These are phyloP conservation scores for Acacia acuminata DNA, from an alignment of 306 rosid species.

Conservation along the genomic window DNA sequence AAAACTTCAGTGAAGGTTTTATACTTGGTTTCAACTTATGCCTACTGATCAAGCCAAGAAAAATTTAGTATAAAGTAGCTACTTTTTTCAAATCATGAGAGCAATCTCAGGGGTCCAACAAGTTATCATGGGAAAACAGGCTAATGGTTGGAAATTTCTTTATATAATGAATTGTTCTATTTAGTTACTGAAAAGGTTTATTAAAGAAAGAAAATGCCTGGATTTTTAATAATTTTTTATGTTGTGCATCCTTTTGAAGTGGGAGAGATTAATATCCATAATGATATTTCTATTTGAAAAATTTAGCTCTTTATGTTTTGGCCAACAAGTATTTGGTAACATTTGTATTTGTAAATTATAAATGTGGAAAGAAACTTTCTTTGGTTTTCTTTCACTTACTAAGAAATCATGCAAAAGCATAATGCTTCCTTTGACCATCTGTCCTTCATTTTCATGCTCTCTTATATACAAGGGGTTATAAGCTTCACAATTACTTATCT, in stretches of 20 bases:
- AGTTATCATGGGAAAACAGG: constrained; percentile 50
- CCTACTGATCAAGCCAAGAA: neutral
- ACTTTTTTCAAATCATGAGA: constrained; percentile 27
- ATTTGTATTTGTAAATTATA: neutral
- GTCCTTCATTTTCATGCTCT: neutral
- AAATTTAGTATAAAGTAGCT: neutral
- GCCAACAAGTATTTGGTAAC: neutral
- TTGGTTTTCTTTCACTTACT: constrained; percentile 16
- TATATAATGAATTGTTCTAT: constrained; percentile 29
- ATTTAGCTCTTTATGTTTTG: neutral
- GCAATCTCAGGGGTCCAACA: no score
- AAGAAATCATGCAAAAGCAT: constrained; percentile 7
- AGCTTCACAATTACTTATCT: neutral
- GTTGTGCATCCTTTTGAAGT: neutral
- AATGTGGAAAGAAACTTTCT: neutral
- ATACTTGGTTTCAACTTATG: neutral
- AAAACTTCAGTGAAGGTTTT: neutral
- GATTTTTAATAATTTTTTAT: neutral
- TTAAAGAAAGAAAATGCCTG: constrained; percentile 13
- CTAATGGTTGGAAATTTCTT: constrained; percentile 27
- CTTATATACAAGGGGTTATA: neutral
- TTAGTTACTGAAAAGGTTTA: constrained; percentile 34
- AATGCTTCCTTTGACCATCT: neutral
- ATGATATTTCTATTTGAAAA: neutral
- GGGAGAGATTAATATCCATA: neutral